Conservation (phyloP, 306 rosid genomes). For the Crotalaria pallida region DNA sequence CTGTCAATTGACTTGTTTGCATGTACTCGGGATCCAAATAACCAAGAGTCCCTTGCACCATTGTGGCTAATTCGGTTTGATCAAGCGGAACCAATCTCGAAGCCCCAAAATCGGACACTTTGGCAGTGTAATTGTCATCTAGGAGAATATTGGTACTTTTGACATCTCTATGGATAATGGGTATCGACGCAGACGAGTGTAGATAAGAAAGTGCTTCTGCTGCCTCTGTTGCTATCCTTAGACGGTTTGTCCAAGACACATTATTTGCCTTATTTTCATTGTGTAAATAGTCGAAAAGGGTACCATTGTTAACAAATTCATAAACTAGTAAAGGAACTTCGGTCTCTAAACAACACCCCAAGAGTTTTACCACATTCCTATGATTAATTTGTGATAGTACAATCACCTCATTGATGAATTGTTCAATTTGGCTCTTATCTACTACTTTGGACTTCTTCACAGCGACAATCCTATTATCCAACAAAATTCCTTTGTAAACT, state of each 20-base stretch:
- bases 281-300: slow-evolving; percentile 12
- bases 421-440: slow-evolving; percentile 11
- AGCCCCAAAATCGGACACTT: neutral
- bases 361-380: neutral
- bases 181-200: neutral
- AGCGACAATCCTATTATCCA: neutral
- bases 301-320: slow-evolving; percentile 12
- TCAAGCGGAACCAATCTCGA: slow-evolving; percentile 8
- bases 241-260: neutral
- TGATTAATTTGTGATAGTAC: slow-evolving; percentile 15
- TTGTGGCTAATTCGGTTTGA: neutral
- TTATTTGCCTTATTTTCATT: neutral
- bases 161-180: neutral
- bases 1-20: neutral
- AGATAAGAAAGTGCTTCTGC: neutral
- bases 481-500: neutral
- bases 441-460: slow-evolving; percentile 3
- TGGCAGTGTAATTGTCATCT: neutral
- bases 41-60: neutral
- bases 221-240: slow-evolving; percentile 2
- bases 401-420: slow-evolving; percentile 15
- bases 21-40: slow-evolving; percentile 2
- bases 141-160: neutral
- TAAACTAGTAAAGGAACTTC: neutral
- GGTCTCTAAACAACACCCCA: neutral